phyloP scores from a whole-genome alignment of 169 alveolate species.

The Theileria equi region DNA sequence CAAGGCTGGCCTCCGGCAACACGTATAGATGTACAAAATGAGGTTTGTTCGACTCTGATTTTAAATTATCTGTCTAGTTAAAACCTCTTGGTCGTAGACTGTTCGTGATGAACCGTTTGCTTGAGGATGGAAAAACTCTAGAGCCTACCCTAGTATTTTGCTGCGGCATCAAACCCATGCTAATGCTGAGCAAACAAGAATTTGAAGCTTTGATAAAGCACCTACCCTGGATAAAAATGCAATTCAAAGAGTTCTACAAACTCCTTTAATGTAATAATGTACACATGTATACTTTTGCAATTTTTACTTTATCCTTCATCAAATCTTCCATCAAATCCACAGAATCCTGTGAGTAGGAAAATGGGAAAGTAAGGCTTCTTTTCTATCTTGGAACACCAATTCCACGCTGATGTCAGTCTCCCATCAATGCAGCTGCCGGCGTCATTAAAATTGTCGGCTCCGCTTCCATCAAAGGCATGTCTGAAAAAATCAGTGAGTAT shows the following conservation, averaged over 20 bases:
- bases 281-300: slow-evolving; percentile 3
- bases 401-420: slow-evolving; percentile 91
- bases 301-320: slow-evolving; percentile 28
- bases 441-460: slow-evolving; percentile 91
- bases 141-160: slow-evolving; percentile 64
- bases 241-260: slow-evolving; percentile 30
- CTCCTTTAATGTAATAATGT: slow-evolving; percentile 22
- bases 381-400: slow-evolving; percentile 90
- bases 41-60: slow-evolving; percentile 10
- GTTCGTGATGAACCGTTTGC: slow-evolving; percentile 43
- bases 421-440: slow-evolving; percentile 95
- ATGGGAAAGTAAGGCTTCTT: slow-evolving; percentile 87
- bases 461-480: slow-evolving; percentile 93
- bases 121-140: slow-evolving; percentile 36
- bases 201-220: slow-evolving; percentile 34
- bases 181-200: slow-evolving; percentile 45
- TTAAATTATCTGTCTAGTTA: neutral
- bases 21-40: slow-evolving; percentile 1
- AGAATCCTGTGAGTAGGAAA: slow-evolving; percentile 88
- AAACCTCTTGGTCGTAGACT: slow-evolving; percentile 38
- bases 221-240: slow-evolving; percentile 47
- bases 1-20: slow-evolving; percentile 64
- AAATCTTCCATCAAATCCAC: slow-evolving; percentile 87
- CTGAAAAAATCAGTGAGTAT: slow-evolving; percentile 89
- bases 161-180: slow-evolving; percentile 61